Evolutionary conservation across 371 early-diverging fungal genomes (phyloP).

Genomic region (Mucor sp.): DNA sequence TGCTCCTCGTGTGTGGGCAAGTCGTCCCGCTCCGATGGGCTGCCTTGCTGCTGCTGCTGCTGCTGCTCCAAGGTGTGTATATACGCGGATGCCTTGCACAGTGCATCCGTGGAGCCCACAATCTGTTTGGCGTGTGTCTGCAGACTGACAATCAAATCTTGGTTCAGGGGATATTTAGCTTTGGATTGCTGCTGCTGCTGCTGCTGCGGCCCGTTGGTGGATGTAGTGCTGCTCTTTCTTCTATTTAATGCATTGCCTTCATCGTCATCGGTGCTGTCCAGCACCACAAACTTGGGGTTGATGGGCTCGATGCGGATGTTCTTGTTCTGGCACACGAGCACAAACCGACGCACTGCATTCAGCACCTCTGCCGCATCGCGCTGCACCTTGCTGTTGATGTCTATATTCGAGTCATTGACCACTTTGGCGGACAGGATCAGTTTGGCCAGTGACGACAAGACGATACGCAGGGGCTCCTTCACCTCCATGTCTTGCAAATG

Average conservation of each 20-base stretch:
- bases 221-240: slow-evolving; percentile 13
- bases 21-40: background rate
- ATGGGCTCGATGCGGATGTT: slow-evolving; percentile 35
- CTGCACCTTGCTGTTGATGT: slow-evolving; percentile 31
- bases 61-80: slow-evolving; percentile 37
- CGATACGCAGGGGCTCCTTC: slow-evolving; percentile 69
- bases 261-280: background rate
- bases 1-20: slow-evolving; percentile 10
- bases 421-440: slow-evolving; percentile 69
- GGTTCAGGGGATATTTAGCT: slow-evolving; percentile 45
- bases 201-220: background rate
- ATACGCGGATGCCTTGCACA: slow-evolving; percentile 37
- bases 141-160: slow-evolving; percentile 49
- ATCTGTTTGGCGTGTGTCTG: slow-evolving; percentile 53
- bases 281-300: slow-evolving; percentile 26
- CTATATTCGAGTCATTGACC: slow-evolving; percentile 11
- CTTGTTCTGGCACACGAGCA: slow-evolving; percentile 41
- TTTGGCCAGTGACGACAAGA: slow-evolving; percentile 79
- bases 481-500: slow-evolving; percentile 65
- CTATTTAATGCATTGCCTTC: background rate
- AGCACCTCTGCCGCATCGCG: slow-evolving; percentile 66
- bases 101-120: slow-evolving; percentile 43
- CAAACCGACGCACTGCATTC: slow-evolving; percentile 75
- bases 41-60: slow-evolving; percentile 29
- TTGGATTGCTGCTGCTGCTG: no score